These are phyloP conservation scores for Camellia oleifera DNA, from an alignment of 179 eudicot genomes.

Conservation along the genomic window DNA sequence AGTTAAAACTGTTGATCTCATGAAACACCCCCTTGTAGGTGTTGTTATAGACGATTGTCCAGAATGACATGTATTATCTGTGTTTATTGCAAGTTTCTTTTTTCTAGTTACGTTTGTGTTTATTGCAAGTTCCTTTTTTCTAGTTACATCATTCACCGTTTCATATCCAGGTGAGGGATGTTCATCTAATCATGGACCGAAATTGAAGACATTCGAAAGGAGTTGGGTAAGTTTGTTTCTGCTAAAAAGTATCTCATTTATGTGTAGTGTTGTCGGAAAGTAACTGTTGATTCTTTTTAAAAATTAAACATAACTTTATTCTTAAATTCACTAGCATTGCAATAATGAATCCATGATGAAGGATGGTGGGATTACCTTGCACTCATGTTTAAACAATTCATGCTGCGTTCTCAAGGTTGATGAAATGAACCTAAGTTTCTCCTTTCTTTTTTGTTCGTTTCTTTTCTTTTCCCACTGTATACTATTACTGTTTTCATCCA, in stretches of 20 bases:
- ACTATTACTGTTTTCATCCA: slow-evolving; percentile 17
- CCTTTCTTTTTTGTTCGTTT: too few species aligned
- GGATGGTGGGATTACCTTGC: slow-evolving; percentile 15
- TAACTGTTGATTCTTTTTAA: slow-evolving; percentile 23
- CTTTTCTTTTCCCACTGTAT: slow-evolving; percentile 5
- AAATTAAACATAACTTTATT: slow-evolving; percentile 24
- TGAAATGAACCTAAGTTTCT: too few species aligned
- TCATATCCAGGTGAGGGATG: slow-evolving; percentile 76
- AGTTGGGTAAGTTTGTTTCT: slow-evolving; percentile 63
- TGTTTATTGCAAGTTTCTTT: not conserved
- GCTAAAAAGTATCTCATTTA: not conserved
- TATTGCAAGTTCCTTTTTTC: not conserved
- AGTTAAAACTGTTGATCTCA: slow-evolving; percentile 3
- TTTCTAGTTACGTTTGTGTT: too few species aligned
- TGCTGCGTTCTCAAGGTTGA: too few species aligned
- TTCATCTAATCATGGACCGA: slow-evolving; percentile 87
- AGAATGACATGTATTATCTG: not conserved
- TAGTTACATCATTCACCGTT: not conserved
- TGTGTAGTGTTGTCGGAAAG: slow-evolving; percentile 23
- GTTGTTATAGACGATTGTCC: not conserved
- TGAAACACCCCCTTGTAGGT: slow-evolving; percentile 10
- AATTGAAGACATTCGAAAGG: slow-evolving; percentile 91
- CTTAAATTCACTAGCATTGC: too few species aligned
- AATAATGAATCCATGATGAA: not conserved
- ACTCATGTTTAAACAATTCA: too few species aligned